Percentiles rank a stretch among this genome's conserved stretches.
These are phyloP conservation scores for Candida pseudocylindracea DNA, from an alignment of 1,139 yeast species.

Conservation along the genomic window DNA sequence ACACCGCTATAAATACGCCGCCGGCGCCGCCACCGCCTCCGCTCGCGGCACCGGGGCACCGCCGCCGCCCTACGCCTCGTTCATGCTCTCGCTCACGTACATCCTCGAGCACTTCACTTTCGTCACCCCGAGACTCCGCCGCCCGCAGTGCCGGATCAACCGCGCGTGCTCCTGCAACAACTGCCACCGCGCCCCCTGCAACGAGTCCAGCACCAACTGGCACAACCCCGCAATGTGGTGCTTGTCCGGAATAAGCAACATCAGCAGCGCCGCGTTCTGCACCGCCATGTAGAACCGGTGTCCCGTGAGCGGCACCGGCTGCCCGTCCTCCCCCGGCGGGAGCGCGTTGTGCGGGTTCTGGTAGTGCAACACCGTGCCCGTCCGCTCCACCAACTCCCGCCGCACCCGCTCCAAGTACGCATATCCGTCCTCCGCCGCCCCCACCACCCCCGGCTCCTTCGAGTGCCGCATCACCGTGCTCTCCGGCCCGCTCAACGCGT, in stretches of 20 bases:
- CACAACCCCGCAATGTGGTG: slow-evolving; percentile 4
- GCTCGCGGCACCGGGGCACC: too few species aligned
- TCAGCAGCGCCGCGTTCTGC: slow-evolving; percentile 5
- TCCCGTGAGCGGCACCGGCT: too few species aligned
- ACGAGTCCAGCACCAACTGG: slow-evolving; percentile 3
- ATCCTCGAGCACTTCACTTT: slow-evolving; percentile 3
- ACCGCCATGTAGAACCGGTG: too few species aligned
- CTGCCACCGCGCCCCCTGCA: slow-evolving; percentile 4
- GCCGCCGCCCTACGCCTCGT: too few species aligned
- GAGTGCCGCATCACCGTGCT: slow-evolving; percentile 2
- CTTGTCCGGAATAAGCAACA: not conserved
- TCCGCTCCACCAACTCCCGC: slow-evolving; percentile 7
- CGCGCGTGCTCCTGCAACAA: slow-evolving; percentile 4
- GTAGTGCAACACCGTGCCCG: slow-evolving; percentile 8
- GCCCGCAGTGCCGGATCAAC: slow-evolving; percentile 4
- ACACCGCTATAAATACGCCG: too few species aligned
- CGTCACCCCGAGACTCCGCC: slow-evolving; percentile 3
- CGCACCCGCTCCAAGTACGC: slow-evolving; percentile 14
- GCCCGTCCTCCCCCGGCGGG: slow-evolving; percentile 2
- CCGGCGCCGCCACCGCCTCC: too few species aligned
- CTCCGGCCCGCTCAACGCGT: slow-evolving; percentile 32
- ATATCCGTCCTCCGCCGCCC: slow-evolving; percentile 10
- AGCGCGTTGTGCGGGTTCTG: slow-evolving; percentile 14
- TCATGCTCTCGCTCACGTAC: not conserved
- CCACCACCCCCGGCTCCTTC: not conserved